These are phyloP conservation scores for Penicillium malachiteum DNA, from an alignment of 495 filamentous ascomycete species.

Conservation along the genomic window DNA sequence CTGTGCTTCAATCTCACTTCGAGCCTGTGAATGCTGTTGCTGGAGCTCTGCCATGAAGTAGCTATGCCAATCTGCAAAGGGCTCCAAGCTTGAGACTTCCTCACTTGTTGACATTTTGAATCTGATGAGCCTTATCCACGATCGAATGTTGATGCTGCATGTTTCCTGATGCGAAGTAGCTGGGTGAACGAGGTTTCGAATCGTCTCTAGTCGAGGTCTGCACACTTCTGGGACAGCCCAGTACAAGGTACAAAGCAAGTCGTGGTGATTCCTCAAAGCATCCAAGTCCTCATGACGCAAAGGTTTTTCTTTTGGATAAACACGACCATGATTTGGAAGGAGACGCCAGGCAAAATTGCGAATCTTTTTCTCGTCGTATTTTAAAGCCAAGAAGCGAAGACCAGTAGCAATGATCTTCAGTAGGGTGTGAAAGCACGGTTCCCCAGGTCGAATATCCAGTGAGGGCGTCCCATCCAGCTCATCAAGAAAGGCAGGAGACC, in stretches of 20 bases:
- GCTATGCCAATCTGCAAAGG: slow-evolving; percentile 69
- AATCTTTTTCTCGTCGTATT: slow-evolving; percentile 68
- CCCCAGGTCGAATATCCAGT: slow-evolving; percentile 61
- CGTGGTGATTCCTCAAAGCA: slow-evolving; percentile 88
- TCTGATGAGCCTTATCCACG: slow-evolving; percentile 75
- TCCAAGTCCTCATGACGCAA: slow-evolving; percentile 76
- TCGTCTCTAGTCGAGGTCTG: slow-evolving; percentile 66
- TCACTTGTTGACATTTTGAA: slow-evolving; percentile 68
- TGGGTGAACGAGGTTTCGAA: slow-evolving; percentile 77
- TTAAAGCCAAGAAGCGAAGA: slow-evolving; percentile 57
- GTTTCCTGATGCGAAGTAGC: slow-evolving; percentile 80
- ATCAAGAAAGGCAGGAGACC: slow-evolving; percentile 77
- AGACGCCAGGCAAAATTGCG: slow-evolving; percentile 74
- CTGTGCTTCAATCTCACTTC: slow-evolving; percentile 61
- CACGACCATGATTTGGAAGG: slow-evolving; percentile 84
- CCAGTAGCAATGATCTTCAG: slow-evolving; percentile 78
- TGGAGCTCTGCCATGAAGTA: slow-evolving; percentile 56
- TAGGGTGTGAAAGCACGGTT: slow-evolving; percentile 91
- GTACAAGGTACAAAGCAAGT: slow-evolving; percentile 85
- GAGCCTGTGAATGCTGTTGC: slow-evolving; percentile 57
- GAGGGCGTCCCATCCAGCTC: slow-evolving; percentile 62
- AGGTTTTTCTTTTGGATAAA: slow-evolving; percentile 78
- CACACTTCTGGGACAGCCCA: slow-evolving; percentile 73
- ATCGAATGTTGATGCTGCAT: slow-evolving; percentile 75
- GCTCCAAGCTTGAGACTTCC: slow-evolving; percentile 48